A percentile compares a stretch with the other conserved stretches of the same genome.
phyloP scores from a whole-genome alignment of 495 filamentous ascomycete genomes.

The Neurospora discreta region DNA sequence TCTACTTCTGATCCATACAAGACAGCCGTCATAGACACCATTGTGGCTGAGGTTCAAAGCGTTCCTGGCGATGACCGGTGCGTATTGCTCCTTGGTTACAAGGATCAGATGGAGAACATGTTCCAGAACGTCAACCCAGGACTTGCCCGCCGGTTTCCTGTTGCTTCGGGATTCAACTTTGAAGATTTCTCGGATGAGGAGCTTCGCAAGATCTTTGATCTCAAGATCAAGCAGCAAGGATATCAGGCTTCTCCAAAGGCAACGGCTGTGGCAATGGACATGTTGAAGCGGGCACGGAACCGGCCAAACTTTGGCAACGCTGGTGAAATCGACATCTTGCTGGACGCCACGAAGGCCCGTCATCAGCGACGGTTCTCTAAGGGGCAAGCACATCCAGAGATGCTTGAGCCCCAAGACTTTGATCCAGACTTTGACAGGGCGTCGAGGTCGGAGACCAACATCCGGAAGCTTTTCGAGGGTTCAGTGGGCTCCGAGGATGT shows the following conservation, averaged over 20 bases:
- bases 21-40: slow-evolving; percentile 60
- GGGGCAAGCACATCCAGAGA: slow-evolving; percentile 1
- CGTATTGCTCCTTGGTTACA: slow-evolving; percentile 66
- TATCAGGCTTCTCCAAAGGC: slow-evolving; percentile 33
- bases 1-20: slow-evolving; percentile 43
- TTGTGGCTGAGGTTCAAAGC: slow-evolving; percentile 76
- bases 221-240: slow-evolving; percentile 41
- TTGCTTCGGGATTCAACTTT: slow-evolving; percentile 54
- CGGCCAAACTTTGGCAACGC: slow-evolving; percentile 51
- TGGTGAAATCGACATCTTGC: slow-evolving; percentile 54
- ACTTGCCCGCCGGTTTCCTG: slow-evolving; percentile 55
- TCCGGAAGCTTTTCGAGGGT: slow-evolving; percentile 50
- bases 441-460: slow-evolving; percentile 37
- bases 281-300: slow-evolving; percentile 41
- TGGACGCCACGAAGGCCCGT: slow-evolving; percentile 47
- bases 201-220: slow-evolving; percentile 44
- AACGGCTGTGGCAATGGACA: slow-evolving; percentile 35
- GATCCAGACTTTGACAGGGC: slow-evolving; percentile 54
- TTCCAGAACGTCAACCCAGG: slow-evolving; percentile 75
- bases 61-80: slow-evolving; percentile 68
- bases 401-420: slow-evolving; percentile 49
- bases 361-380: slow-evolving; percentile 42
- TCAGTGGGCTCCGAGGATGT: slow-evolving; percentile 55
- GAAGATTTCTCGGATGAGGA: slow-evolving; percentile 56
- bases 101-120: slow-evolving; percentile 67